phyloP scores from a whole-genome alignment of 2,329 filamentous ascomycete species.

The Penicillium sp. region DNA sequence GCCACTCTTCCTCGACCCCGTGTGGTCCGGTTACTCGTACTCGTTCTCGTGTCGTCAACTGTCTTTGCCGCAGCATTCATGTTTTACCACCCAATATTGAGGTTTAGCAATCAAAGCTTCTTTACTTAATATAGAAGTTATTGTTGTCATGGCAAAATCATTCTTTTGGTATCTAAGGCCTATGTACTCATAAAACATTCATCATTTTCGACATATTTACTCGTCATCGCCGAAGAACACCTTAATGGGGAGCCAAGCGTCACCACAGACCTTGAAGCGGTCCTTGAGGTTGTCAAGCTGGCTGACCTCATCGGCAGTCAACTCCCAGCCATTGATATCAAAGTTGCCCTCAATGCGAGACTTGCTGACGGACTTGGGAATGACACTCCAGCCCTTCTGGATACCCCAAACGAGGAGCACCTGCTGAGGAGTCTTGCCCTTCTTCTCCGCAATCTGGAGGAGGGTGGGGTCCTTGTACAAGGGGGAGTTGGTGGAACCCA shows the following conservation, averaged over 20 bases:
- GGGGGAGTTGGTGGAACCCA: slow-evolving; percentile 56
- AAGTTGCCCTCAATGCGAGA: slow-evolving; percentile 75
- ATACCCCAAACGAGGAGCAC: slow-evolving; percentile 70
- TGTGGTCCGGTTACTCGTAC: too few species aligned
- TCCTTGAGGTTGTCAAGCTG: slow-evolving; percentile 67
- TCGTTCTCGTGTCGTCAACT: too few species aligned
- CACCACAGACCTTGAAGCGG: slow-evolving; percentile 79
- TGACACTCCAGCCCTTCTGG: slow-evolving; percentile 76
- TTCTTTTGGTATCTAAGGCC: slow-evolving; percentile 26
- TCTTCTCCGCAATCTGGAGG: slow-evolving; percentile 55
- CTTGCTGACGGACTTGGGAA: slow-evolving; percentile 79
- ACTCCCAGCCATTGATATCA: slow-evolving; percentile 70
- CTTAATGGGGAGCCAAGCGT: slow-evolving; percentile 68
- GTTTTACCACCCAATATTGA: neutral
- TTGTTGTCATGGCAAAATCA: neutral
- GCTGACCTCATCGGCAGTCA: slow-evolving; percentile 71
- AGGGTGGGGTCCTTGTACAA: slow-evolving; percentile 56
- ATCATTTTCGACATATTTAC: slow-evolving; percentile 46
- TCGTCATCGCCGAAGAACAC: slow-evolving; percentile 85
- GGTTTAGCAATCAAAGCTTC: neutral
- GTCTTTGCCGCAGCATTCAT: too few species aligned
- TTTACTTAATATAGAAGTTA: neutral
- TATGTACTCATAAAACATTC: slow-evolving; percentile 22
- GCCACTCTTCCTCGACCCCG: too few species aligned
- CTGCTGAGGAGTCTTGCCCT: slow-evolving; percentile 56